These are phyloP conservation scores for Fraxinus pennsylvanica DNA, from an alignment of 257 asterid genomes.

Conservation along the genomic window DNA sequence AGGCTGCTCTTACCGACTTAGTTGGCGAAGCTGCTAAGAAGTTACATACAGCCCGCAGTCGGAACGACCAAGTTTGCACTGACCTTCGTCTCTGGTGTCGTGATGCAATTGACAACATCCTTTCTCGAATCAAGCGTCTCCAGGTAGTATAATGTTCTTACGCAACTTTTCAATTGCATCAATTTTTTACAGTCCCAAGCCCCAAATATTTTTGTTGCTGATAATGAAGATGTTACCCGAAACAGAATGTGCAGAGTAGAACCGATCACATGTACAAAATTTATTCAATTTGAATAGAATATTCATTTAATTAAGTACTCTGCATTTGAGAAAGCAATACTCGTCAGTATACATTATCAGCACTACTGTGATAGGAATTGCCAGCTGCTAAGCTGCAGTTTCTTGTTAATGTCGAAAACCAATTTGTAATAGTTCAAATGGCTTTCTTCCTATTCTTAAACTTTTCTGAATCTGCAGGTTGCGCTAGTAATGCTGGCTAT, in stretches of 20 bases:
- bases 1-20: conserved; percentile 91
- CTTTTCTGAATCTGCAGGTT: conserved; percentile 43
- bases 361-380: not conserved
- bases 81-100: conserved; percentile 95
- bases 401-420: not conserved
- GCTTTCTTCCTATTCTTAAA: not conserved
- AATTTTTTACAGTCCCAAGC: not conserved
- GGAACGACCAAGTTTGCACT: conserved; percentile 95
- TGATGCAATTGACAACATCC: conserved; percentile 71
- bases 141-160: conserved; percentile 50
- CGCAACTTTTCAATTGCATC: not conserved
- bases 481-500: conserved; percentile 71
- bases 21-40: conserved; percentile 98
- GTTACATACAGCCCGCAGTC: conserved; percentile 95
- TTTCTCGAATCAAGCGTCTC: conserved; percentile 55
- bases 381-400: not conserved
- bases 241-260: not conserved
- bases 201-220: not conserved
- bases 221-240: not conserved
- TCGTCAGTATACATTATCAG: not conserved
- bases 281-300: not conserved
- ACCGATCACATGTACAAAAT: not conserved
- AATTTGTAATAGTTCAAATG: not conserved
- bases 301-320: not conserved
- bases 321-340: not conserved